Evolutionary conservation across 2,329 filamentous ascomycete species (phyloP).

Genomic region (Talaromyces islandicus): DNA sequence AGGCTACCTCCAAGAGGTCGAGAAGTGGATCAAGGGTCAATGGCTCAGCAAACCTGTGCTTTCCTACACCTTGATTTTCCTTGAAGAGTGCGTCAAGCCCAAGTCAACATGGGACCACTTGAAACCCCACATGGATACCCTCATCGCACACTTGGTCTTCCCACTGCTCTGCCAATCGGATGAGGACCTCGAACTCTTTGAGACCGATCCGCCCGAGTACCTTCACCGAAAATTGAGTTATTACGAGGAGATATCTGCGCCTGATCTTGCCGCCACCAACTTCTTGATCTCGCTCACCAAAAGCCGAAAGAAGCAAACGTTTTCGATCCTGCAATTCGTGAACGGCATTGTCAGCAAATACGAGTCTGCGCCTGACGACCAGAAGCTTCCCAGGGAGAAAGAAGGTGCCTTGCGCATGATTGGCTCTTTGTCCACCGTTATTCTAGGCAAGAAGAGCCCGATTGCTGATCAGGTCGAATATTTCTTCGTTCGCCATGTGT

Average conservation of each 20-base stretch:
- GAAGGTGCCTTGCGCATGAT: slow-evolving; percentile 97
- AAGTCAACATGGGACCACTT: slow-evolving; percentile 96
- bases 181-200: slow-evolving; percentile 89
- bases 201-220: slow-evolving; percentile 92
- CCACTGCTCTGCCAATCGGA: slow-evolving; percentile 87
- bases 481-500: slow-evolving; percentile 96
- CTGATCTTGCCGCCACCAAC: slow-evolving; percentile 92
- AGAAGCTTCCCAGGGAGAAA: slow-evolving; percentile 93
- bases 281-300: slow-evolving; percentile 95
- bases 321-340: slow-evolving; percentile 88
- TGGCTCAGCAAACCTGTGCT: slow-evolving; percentile 94
- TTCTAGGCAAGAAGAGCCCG: slow-evolving; percentile 95
- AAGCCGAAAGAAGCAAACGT: slow-evolving; percentile 89
- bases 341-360: slow-evolving; percentile 94
- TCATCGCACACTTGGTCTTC: slow-evolving; percentile 93
- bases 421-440: slow-evolving; percentile 85
- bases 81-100: slow-evolving; percentile 95
- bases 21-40: slow-evolving; percentile 93
- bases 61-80: slow-evolving; percentile 87
- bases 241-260: slow-evolving; percentile 92
- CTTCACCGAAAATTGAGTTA: slow-evolving; percentile 96
- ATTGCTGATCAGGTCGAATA: slow-evolving; percentile 97
- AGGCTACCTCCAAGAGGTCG: slow-evolving; percentile 87
- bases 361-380: slow-evolving; percentile 72
- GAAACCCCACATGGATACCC: slow-evolving; percentile 85